Evolutionary conservation across 257 asterid species (phyloP).

Genomic region (Capsicum chinense): DNA sequence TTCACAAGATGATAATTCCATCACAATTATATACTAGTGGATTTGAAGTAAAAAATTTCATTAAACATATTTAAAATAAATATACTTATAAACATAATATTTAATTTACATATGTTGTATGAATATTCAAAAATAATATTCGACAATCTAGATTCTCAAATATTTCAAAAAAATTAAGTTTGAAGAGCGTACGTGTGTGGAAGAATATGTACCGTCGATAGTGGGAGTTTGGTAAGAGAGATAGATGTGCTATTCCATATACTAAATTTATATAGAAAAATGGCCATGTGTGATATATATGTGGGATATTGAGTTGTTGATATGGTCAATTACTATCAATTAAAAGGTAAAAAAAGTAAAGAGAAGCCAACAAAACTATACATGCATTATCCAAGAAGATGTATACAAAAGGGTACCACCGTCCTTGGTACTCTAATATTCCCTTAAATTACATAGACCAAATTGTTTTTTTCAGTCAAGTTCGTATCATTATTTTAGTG

Average conservation of each 20-base stretch:
- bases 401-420: constrained; percentile 23
- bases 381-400: constrained; percentile 6
- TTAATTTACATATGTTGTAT: no score
- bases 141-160: no score
- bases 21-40: not conserved
- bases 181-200: not conserved
- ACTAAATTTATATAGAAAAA: not conserved
- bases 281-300: not conserved
- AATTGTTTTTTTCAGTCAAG: constrained; percentile 10
- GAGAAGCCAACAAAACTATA: constrained; percentile 16
- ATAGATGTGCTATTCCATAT: not conserved
- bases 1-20: not conserved
- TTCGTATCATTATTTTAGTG: constrained; percentile 25
- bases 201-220: constrained; percentile 26
- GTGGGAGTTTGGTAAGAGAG: constrained; percentile 31
- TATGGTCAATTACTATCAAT: constrained; percentile 24
- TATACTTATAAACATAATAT: no score
- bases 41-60: no score
- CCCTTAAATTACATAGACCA: not conserved
- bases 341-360: not conserved
- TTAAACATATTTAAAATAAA: no score
- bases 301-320: constrained; percentile 11
- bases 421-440: not conserved
- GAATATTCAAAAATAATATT: no score
- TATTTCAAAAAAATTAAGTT: no score